These are phyloP conservation scores for Euphorbia celastroides DNA, from an alignment of 441 rosid genomes.

Conservation along the genomic window DNA sequence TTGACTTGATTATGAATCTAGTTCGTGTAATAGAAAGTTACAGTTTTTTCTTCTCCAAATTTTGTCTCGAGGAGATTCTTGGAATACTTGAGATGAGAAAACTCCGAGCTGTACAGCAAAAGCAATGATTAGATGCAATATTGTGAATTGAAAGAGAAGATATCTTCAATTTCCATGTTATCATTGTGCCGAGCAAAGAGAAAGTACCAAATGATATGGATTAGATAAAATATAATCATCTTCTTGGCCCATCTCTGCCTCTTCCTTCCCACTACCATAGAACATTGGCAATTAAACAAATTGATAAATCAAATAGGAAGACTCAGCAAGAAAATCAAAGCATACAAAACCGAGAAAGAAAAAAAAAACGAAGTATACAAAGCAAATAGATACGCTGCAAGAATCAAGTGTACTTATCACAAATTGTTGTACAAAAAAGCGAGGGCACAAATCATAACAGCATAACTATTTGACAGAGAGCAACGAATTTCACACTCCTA, in stretches of 20 bases:
- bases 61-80: conserved; percentile 79
- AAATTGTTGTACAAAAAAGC: background rate
- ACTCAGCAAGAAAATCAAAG: conserved; percentile 2
- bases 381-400: conserved; percentile 7
- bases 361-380: background rate
- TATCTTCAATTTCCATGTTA: conserved; percentile 14
- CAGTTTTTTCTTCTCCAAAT: conserved; percentile 77
- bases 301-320: conserved; percentile 11
- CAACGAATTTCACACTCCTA: background rate
- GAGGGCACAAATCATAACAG: background rate
- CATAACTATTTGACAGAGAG: background rate
- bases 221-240: conserved; percentile 84
- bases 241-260: conserved; percentile 62
- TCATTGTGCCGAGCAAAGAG: conserved; percentile 10
- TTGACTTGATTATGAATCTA: conserved; percentile 10
- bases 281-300: conserved; percentile 20
- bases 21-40: conserved; percentile 26
- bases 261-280: conserved; percentile 68
- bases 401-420: background rate
- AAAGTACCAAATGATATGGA: conserved; percentile 92
- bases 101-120: conserved; percentile 79
- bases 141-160: conserved; percentile 1
- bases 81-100: conserved; percentile 92
- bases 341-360: no score
- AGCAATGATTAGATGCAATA: conserved; percentile 16